Percentiles rank a stretch among this genome's conserved stretches.
These are phyloP conservation scores for Striga asiatica DNA, from an alignment of 257 asterid genomes.

Conservation along the genomic window DNA sequence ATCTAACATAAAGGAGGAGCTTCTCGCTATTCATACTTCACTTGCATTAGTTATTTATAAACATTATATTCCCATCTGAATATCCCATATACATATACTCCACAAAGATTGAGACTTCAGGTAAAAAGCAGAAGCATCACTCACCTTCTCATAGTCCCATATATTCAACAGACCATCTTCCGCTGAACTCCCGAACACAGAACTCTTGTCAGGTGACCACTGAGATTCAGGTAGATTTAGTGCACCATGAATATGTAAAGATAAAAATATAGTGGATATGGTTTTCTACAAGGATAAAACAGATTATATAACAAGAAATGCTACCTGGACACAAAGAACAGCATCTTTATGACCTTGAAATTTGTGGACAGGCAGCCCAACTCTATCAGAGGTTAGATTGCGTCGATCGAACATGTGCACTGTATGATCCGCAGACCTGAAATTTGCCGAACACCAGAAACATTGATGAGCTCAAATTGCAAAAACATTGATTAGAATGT, in stretches of 20 bases:
- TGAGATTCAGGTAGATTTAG: slow-evolving; percentile 25
- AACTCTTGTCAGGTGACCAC: slow-evolving; percentile 93
- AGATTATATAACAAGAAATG: slow-evolving; percentile 11
- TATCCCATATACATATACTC: neutral
- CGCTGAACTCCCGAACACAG: slow-evolving; percentile 93
- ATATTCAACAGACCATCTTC: slow-evolving; percentile 89
- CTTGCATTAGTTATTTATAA: neutral
- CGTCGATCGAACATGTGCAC: slow-evolving; percentile 98
- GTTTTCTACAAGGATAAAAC: neutral
- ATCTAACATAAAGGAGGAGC: neutral
- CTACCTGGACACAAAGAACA: slow-evolving; percentile 95
- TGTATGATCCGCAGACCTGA: slow-evolving; percentile 88
- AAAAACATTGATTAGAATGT: neutral
- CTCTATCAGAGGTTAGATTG: slow-evolving; percentile 55
- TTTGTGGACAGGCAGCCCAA: slow-evolving; percentile 60
- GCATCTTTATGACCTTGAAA: slow-evolving; percentile 85
- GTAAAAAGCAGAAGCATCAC: neutral
- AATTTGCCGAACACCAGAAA: slow-evolving; percentile 11
- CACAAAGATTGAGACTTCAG: neutral
- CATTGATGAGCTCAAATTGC: slow-evolving; percentile 13
- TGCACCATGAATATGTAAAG: slow-evolving; percentile 2
- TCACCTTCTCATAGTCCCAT: slow-evolving; percentile 91
- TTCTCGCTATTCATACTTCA: neutral
- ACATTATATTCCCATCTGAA: neutral
- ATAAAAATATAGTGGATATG: neutral